phyloP scores from a whole-genome alignment of 345 rosid species.

The Litchi chinensis region DNA sequence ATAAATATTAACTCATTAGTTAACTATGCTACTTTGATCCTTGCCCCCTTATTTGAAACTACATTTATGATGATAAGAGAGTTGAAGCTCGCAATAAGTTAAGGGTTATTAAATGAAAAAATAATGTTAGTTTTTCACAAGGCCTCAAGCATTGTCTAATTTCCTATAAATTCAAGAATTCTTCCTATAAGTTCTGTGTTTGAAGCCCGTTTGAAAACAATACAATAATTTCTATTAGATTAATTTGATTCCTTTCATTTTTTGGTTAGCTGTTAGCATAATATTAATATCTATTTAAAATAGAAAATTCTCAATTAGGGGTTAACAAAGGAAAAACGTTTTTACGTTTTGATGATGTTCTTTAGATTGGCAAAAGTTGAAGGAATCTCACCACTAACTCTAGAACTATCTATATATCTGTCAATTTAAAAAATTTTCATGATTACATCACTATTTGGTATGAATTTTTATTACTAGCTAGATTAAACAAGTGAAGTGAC shows the following conservation, averaged over 20 bases:
- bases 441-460: background rate
- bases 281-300: too few species aligned
- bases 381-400: conserved; percentile 19
- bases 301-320: background rate
- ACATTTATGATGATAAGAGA: too few species aligned
- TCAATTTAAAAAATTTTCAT: background rate
- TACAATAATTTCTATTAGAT: background rate
- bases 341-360: background rate
- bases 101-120: background rate
- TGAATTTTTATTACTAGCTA: background rate
- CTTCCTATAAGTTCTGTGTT: conserved; percentile 60
- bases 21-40: too few species aligned
- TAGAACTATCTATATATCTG: conserved; percentile 9
- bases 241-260: background rate
- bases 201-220: conserved; percentile 55
- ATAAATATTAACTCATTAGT: too few species aligned
- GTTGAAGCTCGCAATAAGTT: background rate
- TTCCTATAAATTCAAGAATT: conserved; percentile 72
- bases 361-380: conserved; percentile 7
- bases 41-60: too few species aligned
- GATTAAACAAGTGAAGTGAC: too few species aligned
- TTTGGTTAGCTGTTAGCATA: background rate
- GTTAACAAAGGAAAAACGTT: background rate
- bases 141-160: conserved; percentile 49
- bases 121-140: conserved; percentile 40